These are phyloP conservation scores for Rubus parviflorus DNA, from an alignment of 306 rosid species.

Conservation along the genomic window DNA sequence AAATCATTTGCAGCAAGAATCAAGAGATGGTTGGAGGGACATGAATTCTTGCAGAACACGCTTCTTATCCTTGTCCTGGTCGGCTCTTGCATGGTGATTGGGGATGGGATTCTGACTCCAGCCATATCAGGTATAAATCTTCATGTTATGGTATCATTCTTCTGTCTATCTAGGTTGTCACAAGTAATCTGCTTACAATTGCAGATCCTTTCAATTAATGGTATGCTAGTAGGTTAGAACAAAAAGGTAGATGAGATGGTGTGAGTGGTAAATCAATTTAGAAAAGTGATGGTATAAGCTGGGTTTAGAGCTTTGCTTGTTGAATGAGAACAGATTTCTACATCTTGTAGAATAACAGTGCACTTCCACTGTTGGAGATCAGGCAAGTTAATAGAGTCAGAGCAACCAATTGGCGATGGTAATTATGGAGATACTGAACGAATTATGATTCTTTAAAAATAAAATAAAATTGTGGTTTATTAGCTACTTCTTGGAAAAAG, in stretches of 20 bases:
- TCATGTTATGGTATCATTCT: constrained; percentile 9
- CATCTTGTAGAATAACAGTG: background rate
- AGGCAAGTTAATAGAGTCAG: no score
- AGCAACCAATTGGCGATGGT: no score
- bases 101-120: constrained; percentile 96
- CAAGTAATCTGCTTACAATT: background rate
- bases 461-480: no score
- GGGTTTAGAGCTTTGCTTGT: background rate
- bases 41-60: constrained; percentile 43
- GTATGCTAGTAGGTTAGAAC: background rate
- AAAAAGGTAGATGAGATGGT: background rate
- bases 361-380: background rate
- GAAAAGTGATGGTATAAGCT: background rate
- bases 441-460: no score
- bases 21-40: constrained; percentile 76
- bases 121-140: constrained; percentile 79
- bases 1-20: constrained; percentile 82
- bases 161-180: constrained; percentile 5
- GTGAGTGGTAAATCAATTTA: background rate
- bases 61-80: constrained; percentile 88
- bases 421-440: no score
- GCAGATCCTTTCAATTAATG: background rate
- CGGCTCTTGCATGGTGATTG: constrained; percentile 96
- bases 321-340: background rate
- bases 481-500: no score